Conservation (phyloP, 108 stramenopile species). For the Cyclotella atomus region DNA sequence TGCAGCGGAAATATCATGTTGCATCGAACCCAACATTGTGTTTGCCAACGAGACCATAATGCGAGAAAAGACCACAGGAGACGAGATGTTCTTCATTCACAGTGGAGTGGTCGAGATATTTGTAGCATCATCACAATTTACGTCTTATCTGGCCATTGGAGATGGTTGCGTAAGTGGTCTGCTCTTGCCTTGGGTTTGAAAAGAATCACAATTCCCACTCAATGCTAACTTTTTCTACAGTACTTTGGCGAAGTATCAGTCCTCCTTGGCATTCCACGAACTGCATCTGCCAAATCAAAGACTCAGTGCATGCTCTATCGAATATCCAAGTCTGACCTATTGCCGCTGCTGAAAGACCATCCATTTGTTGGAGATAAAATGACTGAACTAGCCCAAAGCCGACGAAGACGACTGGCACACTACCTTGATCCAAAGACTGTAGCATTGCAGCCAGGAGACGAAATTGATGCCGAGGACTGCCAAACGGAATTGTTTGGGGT, state of each 20-base stretch:
- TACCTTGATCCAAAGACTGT: slow-evolving; percentile 33
- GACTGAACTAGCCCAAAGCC: slow-evolving; percentile 48
- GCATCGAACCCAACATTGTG: slow-evolving; percentile 57
- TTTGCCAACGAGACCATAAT: slow-evolving; percentile 63
- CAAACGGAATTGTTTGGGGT: slow-evolving; percentile 51
- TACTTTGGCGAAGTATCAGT: slow-evolving; percentile 66
- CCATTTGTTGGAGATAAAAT: slow-evolving; percentile 55
- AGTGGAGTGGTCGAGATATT: slow-evolving; percentile 63
- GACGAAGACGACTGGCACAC: slow-evolving; percentile 47
- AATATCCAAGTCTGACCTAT: slow-evolving; percentile 34
- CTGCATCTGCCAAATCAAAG: slow-evolving; percentile 59
- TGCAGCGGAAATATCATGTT: slow-evolving; percentile 51
- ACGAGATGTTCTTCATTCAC: slow-evolving; percentile 66
- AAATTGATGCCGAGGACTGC: slow-evolving; percentile 57
- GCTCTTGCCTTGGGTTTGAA: background rate
- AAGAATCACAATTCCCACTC: background rate
- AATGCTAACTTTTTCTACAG: background rate
- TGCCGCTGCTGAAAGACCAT: slow-evolving; percentile 45
- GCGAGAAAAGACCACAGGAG: slow-evolving; percentile 60
- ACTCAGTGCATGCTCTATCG: slow-evolving; percentile 64
- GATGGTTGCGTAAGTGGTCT: slow-evolving; percentile 62
- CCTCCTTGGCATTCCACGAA: slow-evolving; percentile 48
- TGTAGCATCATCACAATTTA: slow-evolving; percentile 15
- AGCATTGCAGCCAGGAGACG: slow-evolving; percentile 39
- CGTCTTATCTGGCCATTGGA: slow-evolving; percentile 54